Base-by-base conservation (phyloP, 2,329 filamentous ascomycete genomes). In the Tolypocladium paradoxum region DNA sequence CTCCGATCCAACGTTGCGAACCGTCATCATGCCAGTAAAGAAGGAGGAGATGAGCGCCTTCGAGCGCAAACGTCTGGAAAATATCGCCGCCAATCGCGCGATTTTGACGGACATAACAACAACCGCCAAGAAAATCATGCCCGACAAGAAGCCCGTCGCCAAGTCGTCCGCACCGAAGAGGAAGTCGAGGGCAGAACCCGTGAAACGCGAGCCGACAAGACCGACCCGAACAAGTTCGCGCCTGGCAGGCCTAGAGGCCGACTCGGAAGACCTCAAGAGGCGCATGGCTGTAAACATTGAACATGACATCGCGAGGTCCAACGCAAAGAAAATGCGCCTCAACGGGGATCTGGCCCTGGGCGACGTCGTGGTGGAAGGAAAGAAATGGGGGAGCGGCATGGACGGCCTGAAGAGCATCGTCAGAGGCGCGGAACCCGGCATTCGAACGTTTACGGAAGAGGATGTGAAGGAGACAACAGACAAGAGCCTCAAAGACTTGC, bases 41-140 rank as follows among this genome's bases (percentile, higher is more conserved):
- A 72, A 68, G 24, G 70, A 75, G 40, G 77, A 62, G 36, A 73
- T 95, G 61, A 95, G 88, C 69, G 88, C 90, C 38, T 96, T 95
- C 69, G 91, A 96, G 75, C 84, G 85, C 62, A 84, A 88, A 60
- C 80, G 91, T 0, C 80, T 89, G 18, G 89, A 90, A 56, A 96
- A 96, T 60, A 95, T 95, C 40, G 88, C 85, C 0, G 84, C 88
- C 52, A 93, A 95, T 61, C 86, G 92, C 68, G 88, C 85, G 0
- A 65, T 96, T 0, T 71, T 96, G 0, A 87, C 87, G 55, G 86
- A 90, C 55, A 79, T 95, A 1, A 85, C 87, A 2, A 81, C 82
- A 2, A 79, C 86, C 0, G 83, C 88, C 0, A 85, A 86, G 24
- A 83, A 80, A 49, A 76, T 83, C n/a, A 74, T 87, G 12, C 87